Conservation (phyloP, 805 yeast species). For the Yamadazyma endophytica region DNA sequence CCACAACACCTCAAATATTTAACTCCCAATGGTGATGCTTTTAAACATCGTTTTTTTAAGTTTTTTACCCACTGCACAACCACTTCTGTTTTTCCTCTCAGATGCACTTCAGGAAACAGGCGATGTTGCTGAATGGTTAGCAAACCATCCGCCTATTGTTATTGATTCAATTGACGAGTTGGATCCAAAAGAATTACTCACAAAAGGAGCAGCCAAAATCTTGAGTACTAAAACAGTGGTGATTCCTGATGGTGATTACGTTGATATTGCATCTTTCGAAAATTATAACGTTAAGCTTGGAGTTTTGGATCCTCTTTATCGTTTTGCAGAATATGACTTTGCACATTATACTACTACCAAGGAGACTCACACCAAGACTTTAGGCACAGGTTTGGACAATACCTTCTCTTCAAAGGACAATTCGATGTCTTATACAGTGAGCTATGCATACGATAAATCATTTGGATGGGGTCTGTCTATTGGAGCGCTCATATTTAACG, state of each 20-base stretch:
- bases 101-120: no score
- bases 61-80: no score
- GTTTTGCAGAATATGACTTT: conserved; percentile 7
- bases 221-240: conserved; percentile 10
- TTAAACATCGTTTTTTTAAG: no score
- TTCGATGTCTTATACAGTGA: not conserved
- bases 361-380: not conserved
- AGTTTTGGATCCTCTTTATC: no score
- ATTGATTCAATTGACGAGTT: conserved; percentile 10
- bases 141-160: conserved; percentile 3
- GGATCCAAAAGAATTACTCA: conserved; percentile 7
- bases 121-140: conserved; percentile 1
- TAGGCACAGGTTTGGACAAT: conserved; percentile 7
- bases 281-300: conserved; percentile 1
- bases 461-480: no score
- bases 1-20: no score
- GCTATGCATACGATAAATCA: no score
- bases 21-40: no score
- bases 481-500: no score
- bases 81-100: no score
- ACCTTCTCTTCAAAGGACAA: conserved; percentile 4
- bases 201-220: conserved; percentile 11
- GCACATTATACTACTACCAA: not conserved
- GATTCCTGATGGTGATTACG: conserved; percentile 8
- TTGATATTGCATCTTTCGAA: conserved; percentile 4